Evolutionary conservation across 345 rosid species (phyloP), one percentile per base, ranked within the genome.

Genomic region (Kernera saxatilis): DNA sequence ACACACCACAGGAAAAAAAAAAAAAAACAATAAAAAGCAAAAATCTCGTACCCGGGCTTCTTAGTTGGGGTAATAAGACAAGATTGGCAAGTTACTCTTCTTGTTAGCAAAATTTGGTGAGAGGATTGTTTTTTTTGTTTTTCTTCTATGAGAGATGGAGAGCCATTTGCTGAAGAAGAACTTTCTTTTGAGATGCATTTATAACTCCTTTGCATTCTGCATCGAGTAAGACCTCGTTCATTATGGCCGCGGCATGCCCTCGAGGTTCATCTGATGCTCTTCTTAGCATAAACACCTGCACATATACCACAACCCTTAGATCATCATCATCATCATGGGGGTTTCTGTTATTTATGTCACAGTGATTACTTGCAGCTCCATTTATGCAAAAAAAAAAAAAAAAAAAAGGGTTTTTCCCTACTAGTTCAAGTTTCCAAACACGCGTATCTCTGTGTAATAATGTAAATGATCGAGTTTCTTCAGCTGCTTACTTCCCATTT

Each of bases 151-250:
- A 75, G 68, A 86, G 88, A 50, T 70, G 79, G 65, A 86, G 71
- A 59, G 91, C 88, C 82, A 84, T 79, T 74, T 86, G 84, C 48
- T 82, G 87, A 48, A 86, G 85, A 18, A 86, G 79, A 15, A 64
- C 71, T 72, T 81, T 86, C 86, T 80, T 84, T 67, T 86, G 91
- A 39, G 87, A 81, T 18, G 88, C 81, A 46, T 76, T 84, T 53
- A 86, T 86, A 25, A 84, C 82, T 70, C 91, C 91, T 70, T 84
- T 86, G 66, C 86, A 82, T 76, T 86, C 87, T 1, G 91, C 87
- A 48, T 86, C 91, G 2, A 82, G 84, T 71, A 86, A 75, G 3
- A 86, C 86, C 58, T 86, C 91, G 3, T 85, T 77, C 91, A 86
- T 83, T 57, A 84, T 86, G 12, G 91, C 91, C 23, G 80, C 84